These are phyloP conservation scores for Paralagenidium karlingii DNA, from an alignment of 352 stramenopile species.

Conservation along the genomic window DNA sequence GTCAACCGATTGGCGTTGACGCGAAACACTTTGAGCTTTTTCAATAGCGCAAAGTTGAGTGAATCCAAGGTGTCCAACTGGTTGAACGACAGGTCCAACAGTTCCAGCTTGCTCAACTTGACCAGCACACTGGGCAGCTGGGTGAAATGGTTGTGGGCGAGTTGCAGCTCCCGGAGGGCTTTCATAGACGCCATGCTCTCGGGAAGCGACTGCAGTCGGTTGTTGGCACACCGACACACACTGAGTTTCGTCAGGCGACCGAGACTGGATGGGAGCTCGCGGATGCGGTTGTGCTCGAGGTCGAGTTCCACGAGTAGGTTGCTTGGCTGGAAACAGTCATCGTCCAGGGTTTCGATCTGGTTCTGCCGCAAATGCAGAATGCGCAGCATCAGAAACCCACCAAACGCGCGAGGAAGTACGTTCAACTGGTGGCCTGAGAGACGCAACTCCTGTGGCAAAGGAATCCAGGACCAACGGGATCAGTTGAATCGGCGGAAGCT, in stretches of 20 bases:
- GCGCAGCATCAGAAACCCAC: conserved; percentile 19
- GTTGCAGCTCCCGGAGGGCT: conserved; percentile 17
- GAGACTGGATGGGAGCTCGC: conserved; percentile 24
- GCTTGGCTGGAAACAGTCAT: conserved; percentile 19
- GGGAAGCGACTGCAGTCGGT: conserved; percentile 22
- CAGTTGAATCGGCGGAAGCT: too few relatives aligned
- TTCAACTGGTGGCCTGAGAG: conserved; percentile 46
- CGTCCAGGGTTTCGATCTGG: conserved; percentile 22
- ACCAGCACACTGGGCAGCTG: conserved; percentile 14
- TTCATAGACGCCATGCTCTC: conserved; percentile 18
- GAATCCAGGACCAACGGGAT: too few relatives aligned
- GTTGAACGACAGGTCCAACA: conserved; percentile 62
- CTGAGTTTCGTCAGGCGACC: conserved; percentile 20
- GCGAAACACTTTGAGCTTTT: conserved; percentile 18
- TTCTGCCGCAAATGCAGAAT: conserved; percentile 57
- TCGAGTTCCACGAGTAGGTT: conserved; percentile 34
- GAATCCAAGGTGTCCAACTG: conserved; percentile 25
- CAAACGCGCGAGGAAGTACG: conserved; percentile 21
- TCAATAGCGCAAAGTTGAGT: conserved; percentile 25
- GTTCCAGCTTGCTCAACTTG: conserved; percentile 13
- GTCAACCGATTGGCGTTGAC: conserved; percentile 35
- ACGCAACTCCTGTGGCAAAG: conserved; percentile 43
- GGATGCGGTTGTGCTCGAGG: conserved; percentile 49
- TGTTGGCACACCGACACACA: conserved; percentile 31
- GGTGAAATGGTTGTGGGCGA: conserved; percentile 42